Percentiles rank a stretch among this genome's conserved stretches.
Conservation (phyloP, 2,329 filamentous ascomycete genomes). For the Pseudopithomyces chartarum region DNA sequence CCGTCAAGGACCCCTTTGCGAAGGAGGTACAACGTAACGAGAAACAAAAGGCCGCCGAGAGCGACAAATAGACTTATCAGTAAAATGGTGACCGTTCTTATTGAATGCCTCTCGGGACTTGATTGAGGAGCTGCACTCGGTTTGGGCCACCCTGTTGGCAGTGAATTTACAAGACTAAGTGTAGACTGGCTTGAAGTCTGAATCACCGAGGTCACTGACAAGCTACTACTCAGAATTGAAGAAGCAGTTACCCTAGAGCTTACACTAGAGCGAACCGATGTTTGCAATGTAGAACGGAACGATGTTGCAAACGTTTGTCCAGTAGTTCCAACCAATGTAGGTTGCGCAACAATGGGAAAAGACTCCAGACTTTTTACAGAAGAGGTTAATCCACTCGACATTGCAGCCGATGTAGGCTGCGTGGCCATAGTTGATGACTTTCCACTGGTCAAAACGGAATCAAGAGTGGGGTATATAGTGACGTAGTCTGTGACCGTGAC, state of each 20-base stretch:
- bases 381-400: background rate
- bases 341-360: too few species aligned
- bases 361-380: too few species aligned
- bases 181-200: background rate
- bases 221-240: background rate
- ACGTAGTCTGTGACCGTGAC: conserved; percentile 1
- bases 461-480: background rate
- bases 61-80: background rate
- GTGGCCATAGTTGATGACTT: background rate
- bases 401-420: background rate
- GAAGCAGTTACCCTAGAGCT: too few species aligned
- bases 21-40: conserved; percentile 1
- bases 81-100: background rate
- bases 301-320: background rate
- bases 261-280: background rate
- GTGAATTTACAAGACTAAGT: background rate
- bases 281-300: background rate
- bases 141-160: background rate
- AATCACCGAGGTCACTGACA: background rate
- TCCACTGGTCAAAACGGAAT: background rate
- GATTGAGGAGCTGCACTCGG: background rate
- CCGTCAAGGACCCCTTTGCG: background rate
- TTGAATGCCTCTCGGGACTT: background rate
- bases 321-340: background rate
- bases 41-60: background rate